Evolutionary conservation across 306 rosid genomes (phyloP).

Genomic region (Psophocarpus tetragonolobus): DNA sequence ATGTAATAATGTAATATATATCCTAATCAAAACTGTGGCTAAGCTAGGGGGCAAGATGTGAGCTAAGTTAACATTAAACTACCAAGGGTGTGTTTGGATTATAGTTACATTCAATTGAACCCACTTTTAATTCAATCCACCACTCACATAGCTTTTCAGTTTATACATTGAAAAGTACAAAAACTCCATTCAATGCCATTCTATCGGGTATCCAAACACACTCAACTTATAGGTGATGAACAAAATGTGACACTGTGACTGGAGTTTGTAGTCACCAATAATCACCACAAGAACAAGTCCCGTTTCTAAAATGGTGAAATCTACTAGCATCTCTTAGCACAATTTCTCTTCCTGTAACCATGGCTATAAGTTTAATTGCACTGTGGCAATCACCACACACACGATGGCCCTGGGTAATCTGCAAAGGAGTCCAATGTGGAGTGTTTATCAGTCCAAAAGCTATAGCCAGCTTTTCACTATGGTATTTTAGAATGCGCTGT

Average conservation of each 20-base stretch:
- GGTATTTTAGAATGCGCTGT: constrained; percentile 51
- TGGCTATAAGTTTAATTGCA: constrained; percentile 70
- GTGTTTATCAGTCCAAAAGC: constrained; percentile 80
- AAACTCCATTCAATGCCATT: no score
- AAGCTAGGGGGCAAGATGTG: neutral
- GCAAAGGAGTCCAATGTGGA: constrained; percentile 59
- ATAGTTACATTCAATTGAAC: no score
- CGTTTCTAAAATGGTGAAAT: constrained; percentile 85
- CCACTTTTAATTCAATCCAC: no score
- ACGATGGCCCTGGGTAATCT: constrained; percentile 77
- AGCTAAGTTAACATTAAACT: neutral
- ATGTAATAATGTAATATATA: neutral
- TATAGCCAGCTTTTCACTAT: constrained; percentile 83
- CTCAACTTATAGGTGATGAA: no score
- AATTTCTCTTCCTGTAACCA: constrained; percentile 72
- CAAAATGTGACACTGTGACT: no score
- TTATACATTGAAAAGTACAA: no score
- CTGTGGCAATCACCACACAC: constrained; percentile 74
- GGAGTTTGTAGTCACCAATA: no score
- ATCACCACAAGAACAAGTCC: constrained; percentile 82
- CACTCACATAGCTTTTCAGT: no score
- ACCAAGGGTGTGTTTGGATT: no score
- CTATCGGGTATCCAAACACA: no score
- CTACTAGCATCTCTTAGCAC: constrained; percentile 82
- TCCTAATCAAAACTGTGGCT: constrained; percentile 22